phyloP scores from a whole-genome alignment of 176 grass and related monocot genomes.

The Cenchrus purpureus region DNA sequence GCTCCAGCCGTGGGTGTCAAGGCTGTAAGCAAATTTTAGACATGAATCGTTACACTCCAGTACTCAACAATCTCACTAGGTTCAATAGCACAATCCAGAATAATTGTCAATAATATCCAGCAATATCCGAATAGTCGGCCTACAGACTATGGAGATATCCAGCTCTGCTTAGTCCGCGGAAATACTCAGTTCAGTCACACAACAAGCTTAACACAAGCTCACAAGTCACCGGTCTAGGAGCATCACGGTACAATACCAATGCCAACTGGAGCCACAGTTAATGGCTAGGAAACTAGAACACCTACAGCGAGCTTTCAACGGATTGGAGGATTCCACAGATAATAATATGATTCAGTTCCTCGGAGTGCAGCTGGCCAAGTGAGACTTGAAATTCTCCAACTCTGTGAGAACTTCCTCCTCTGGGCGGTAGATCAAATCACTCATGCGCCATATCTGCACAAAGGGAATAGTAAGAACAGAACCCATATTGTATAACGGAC shows the following conservation, averaged over 20 bases:
- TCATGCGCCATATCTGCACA: conserved; percentile 94
- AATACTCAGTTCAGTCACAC: conserved; percentile 15
- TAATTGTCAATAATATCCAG: conserved; percentile 6
- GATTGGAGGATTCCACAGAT: conserved; percentile 13
- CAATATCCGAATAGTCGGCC: conserved; percentile 34
- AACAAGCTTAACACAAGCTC: conserved; percentile 28
- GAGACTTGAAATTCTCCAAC: conserved; percentile 82
- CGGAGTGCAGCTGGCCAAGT: conserved; percentile 58
- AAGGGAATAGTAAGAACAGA: conserved; percentile 23
- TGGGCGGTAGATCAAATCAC: conserved; percentile 80
- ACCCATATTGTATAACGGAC: background rate
- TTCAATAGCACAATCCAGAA: conserved; percentile 19
- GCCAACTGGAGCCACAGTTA: conserved; percentile 22
- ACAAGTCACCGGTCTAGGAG: conserved; percentile 35
- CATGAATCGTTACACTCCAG: too few relatives aligned
- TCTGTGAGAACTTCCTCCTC: conserved; percentile 84
- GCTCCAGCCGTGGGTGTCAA: too few relatives aligned
- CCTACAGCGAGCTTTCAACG: conserved; percentile 35
- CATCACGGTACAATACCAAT: conserved; percentile 29
- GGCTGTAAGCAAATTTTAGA: too few relatives aligned
- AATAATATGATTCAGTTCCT: conserved; percentile 50
- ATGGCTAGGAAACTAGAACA: conserved; percentile 39
- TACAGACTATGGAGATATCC: conserved; percentile 35
- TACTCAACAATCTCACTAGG: background rate
- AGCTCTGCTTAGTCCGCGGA: conserved; percentile 10